Base-by-base conservation (phyloP, 1,284 basidiomycete species). In the Ustilago loliicola region DNA sequence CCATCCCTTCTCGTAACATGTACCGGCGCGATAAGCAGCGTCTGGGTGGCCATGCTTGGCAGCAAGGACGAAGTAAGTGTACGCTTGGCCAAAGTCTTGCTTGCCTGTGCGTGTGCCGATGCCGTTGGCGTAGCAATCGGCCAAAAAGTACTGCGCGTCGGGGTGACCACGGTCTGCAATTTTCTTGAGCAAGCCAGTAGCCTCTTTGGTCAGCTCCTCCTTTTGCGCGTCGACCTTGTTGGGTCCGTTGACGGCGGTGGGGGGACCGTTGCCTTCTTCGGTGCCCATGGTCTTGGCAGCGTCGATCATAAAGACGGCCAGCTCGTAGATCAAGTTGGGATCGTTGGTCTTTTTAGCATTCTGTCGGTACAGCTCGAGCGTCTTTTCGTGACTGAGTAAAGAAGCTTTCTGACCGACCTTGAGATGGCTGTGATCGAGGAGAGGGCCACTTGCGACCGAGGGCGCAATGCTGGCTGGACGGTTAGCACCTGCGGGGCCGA, bases 291-390 rank as follows among this genome's bases (percentile, higher is more conserved):
- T 83, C 70, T 83, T 87, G 54, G 82, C 80, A 38, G 96, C 94
- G 85, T 98, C 97, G 83, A 99, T 93, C 93, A 98, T 96, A 89
- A 99, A 98, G 17, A 96, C 94, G 59, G 96, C 94, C 81, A 99
- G 96, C 87, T 99, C 96, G 88, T 96, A 99, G 86, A 96, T 96
- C 68, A 98, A 89, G 86, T 97, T 94, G 0, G 96, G 96, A 87
- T 99, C 95, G 88, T 98, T 95, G 0, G 95, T 97, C 89, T 98
- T 99, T 88, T 97, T 98, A 29, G 96, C 96, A 86, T 99, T 99
- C 54, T 93, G 91, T 50, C 97, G 93, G 89, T 99, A 99, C 66
- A 97, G 91, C 87, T 98, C 95, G 70, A 99, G 91, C 3, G 96
- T 99, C 80, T 94, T 94, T 87, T 95, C 94, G 87, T 98, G 94